Base-by-base conservation (phyloP, 1,284 basidiomycete species). In the Ceratobasidium sp. region DNA sequence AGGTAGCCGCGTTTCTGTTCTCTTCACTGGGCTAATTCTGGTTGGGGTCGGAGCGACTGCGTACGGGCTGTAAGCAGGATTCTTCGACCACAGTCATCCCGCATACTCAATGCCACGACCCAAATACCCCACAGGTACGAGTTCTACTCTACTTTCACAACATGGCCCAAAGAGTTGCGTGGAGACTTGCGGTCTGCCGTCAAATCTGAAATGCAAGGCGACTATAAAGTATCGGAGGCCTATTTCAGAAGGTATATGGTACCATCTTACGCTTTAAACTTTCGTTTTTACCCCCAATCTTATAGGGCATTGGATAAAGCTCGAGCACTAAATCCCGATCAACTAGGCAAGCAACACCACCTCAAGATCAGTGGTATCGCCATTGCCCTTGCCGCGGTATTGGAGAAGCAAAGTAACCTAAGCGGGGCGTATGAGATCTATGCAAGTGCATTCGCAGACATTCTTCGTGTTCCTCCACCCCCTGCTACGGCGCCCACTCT, bases 301-400 rank as follows among this genome's bases (percentile, higher is more conserved):
- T n/a, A 45, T 71, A 92, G 90, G 47, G 90, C 90, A 57, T 88
- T 84, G 80, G 79, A 86, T 31, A 86, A 82, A 0, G 83, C 87
- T 0, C 79, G 82, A 65, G 73, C 75, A 0, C 80, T 89, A 5
- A 82, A 87, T 0, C 74, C 84, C 31, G 80, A 83, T 1, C 73
- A 74, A 3, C 83, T 90, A 72, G 79, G 81, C 1, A 71, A 80
- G 0, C 79, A 86, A 10, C 85, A 88, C 0, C 83, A 87, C 70
- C 81, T 91, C 70, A 92, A 90, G 77, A 79, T 86, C 1, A 86
- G 88, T 0, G 90, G 90, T 1, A 85, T 92, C n/a, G 87, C 85
- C 0, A 82, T 89, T 22, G 79, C 83, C 4, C 80, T 91, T 49
- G 87, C 85, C 1, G 85, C 86, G 52, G 83, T 88, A 0, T 79